phyloP scores from a whole-genome alignment of 2,329 filamentous ascomycete genomes.

The Xylaria sp. region DNA sequence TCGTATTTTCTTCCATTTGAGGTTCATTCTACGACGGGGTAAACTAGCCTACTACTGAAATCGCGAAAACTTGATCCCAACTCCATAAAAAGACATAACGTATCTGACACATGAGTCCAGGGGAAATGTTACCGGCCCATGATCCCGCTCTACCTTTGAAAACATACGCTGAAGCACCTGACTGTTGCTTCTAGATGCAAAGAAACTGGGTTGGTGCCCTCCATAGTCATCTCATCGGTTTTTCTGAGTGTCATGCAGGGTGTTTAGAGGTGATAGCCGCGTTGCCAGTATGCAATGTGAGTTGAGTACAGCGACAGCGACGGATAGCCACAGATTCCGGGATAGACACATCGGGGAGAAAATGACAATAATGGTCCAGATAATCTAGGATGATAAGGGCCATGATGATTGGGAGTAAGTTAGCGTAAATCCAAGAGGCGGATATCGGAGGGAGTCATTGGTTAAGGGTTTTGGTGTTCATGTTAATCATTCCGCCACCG shows the following conservation, averaged over 20 bases:
- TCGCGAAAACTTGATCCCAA: no score
- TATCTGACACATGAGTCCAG: neutral
- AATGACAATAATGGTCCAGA: neutral
- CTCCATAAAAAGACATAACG: no score
- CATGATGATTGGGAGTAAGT: neutral
- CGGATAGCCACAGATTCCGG: neutral
- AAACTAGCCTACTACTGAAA: no score
- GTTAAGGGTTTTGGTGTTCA: neutral
- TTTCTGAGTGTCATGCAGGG: no score
- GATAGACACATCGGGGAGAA: neutral
- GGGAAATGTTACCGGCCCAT: neutral
- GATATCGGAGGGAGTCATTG: neutral
- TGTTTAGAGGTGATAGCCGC: no score
- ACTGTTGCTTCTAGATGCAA: no score
- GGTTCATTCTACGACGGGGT: no score
- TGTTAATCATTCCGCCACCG: neutral
- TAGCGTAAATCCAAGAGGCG: neutral
- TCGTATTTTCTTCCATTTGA: no score
- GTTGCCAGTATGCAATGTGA: no score
- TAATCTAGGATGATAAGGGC: neutral
- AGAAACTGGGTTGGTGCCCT: neutral
- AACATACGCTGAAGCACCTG: neutral
- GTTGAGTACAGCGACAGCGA: neutral
- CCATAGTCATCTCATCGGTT: neutral
- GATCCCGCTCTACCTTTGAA: neutral